Percentiles rank a stretch among this genome's conserved stretches.
phyloP scores from a whole-genome alignment of 2,329 filamentous ascomycete species.

The Neopestalotiopsis rosae region DNA sequence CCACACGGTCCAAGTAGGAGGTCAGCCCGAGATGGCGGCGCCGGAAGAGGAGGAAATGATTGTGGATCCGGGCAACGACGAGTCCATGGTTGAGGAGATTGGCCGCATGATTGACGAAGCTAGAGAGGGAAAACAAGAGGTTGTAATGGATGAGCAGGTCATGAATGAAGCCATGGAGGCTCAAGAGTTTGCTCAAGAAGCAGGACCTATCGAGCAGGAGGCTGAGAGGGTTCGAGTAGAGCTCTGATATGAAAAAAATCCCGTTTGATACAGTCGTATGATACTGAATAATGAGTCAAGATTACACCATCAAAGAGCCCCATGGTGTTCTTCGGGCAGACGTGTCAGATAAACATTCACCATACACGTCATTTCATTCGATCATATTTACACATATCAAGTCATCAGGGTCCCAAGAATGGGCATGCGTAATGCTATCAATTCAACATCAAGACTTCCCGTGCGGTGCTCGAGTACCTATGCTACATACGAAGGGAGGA shows the following conservation, averaged over 20 bases:
- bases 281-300: not conserved
- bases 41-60: constrained; percentile 25
- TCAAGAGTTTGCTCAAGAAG: constrained; percentile 35
- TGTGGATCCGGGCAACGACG: constrained; percentile 29
- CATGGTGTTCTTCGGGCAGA: too few relatives aligned
- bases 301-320: not conserved
- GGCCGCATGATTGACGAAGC: constrained; percentile 55
- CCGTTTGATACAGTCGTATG: not conserved
- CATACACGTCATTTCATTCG: not conserved
- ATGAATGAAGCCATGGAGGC: constrained; percentile 44
- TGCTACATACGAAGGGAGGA: not conserved
- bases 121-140: constrained; percentile 40
- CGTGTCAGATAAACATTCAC: too few relatives aligned
- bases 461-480: not conserved
- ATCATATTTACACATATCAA: not conserved
- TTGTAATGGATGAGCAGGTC: constrained; percentile 25
- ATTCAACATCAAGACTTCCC: not conserved
- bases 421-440: not conserved
- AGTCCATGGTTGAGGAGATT: constrained; percentile 57
- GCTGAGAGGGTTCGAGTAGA: constrained; percentile 44
- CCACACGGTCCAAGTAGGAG: constrained; percentile 55
- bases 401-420: not conserved
- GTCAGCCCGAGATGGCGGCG: constrained; percentile 35
- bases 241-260: constrained; percentile 33
- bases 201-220: constrained; percentile 26